Conservation (phyloP, 768 basidiomycete species). For the Suillus bovinus region DNA sequence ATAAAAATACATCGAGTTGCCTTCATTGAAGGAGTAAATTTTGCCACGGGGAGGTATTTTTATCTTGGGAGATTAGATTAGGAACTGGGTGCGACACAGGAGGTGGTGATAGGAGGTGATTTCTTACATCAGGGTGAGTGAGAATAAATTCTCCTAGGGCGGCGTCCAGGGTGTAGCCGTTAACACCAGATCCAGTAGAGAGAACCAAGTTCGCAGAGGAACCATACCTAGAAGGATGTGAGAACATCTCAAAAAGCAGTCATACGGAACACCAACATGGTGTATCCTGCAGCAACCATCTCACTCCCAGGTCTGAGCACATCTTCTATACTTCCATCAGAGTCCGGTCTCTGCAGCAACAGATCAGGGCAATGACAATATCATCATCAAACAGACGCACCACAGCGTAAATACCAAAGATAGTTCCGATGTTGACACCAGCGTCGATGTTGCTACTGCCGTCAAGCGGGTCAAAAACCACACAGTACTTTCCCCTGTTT, state of each 20-base stretch:
- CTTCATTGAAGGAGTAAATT: slow-evolving; percentile 99
- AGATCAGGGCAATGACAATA: not conserved
- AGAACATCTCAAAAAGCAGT: slow-evolving; percentile 2
- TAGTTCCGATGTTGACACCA: slow-evolving; percentile 96
- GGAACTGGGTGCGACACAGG: slow-evolving; percentile 2
- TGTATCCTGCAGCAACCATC: slow-evolving; percentile 98
- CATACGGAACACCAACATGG: slow-evolving; percentile 63
- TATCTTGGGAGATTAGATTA: slow-evolving; percentile 52
- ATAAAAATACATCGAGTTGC: slow-evolving; percentile 94
- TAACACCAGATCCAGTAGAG: slow-evolving; percentile 92
- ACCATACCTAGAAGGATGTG: slow-evolving; percentile 59
- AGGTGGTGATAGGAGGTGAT: slow-evolving; percentile 8
- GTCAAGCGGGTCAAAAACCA: slow-evolving; percentile 97
- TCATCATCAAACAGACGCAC: slow-evolving; percentile 48
- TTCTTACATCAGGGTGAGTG: slow-evolving; percentile 87
- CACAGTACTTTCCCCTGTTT: slow-evolving; percentile 88
- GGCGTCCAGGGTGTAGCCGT: slow-evolving; percentile 97
- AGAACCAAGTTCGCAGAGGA: slow-evolving; percentile 97
- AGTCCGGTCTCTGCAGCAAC: slow-evolving; percentile 63
- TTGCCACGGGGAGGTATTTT: slow-evolving; percentile 92
- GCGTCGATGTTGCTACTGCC: slow-evolving; percentile 98
- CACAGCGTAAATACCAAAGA: slow-evolving; percentile 94
- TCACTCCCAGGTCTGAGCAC: slow-evolving; percentile 92
- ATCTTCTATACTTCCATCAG: slow-evolving; percentile 78
- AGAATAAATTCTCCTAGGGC: slow-evolving; percentile 97